Evolutionary conservation across 257 asterid genomes (phyloP).

Genomic region (Salvia splendens): DNA sequence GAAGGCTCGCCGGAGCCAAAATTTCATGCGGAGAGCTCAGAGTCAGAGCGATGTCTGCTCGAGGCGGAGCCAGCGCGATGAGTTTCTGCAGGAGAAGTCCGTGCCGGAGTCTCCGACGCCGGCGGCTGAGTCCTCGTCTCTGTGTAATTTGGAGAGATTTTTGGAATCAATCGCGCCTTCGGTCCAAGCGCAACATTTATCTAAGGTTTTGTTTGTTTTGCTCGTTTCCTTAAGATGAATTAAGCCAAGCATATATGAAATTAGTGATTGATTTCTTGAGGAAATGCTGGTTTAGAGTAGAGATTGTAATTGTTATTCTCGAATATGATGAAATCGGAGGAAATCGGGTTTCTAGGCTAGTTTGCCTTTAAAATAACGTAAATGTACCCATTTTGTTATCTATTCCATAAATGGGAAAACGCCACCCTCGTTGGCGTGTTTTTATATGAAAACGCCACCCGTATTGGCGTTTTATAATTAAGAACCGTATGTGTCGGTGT

Average conservation of each 20-base stretch:
- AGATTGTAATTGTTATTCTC: neutral
- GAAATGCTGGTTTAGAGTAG: neutral
- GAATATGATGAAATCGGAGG: neutral
- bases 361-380: too few relatives aligned
- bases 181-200: constrained; percentile 58
- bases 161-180: constrained; percentile 67
- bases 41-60: constrained; percentile 58
- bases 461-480: too few relatives aligned
- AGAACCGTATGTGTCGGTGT: too few relatives aligned
- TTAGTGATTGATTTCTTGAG: constrained; percentile 13
- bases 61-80: constrained; percentile 45
- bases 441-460: too few relatives aligned
- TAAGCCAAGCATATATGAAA: constrained; percentile 20
- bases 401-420: too few relatives aligned
- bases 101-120: neutral
- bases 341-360: too few relatives aligned
- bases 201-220: constrained; percentile 49
- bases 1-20: constrained; percentile 62
- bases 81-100: neutral
- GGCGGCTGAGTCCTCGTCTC: constrained; percentile 31
- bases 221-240: neutral
- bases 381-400: too few relatives aligned
- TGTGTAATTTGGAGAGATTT: constrained; percentile 66
- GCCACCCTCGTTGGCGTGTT: too few relatives aligned
- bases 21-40: constrained; percentile 52